phyloP scores from a whole-genome alignment of 108 stramenopile genomes.

The Pinguiococcus pyrenoidosus region DNA sequence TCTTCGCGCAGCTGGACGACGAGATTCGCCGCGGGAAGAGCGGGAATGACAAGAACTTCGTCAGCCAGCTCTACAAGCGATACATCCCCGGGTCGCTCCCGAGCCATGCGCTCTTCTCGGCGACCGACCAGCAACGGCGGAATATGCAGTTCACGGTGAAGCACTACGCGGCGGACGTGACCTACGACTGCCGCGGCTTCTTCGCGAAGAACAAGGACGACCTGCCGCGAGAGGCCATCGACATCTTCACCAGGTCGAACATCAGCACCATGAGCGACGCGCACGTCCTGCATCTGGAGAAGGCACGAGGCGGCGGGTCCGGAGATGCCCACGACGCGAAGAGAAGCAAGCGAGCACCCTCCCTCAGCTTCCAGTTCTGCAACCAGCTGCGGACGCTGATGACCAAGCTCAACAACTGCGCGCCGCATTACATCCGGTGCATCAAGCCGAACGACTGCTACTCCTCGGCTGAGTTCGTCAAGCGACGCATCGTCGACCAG shows the following conservation, averaged over 20 bases:
- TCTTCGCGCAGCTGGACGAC: conserved; percentile 75
- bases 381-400: conserved; percentile 60
- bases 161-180: conserved; percentile 12
- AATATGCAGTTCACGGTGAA: conserved; percentile 7
- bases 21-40: conserved; percentile 64
- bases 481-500: conserved; percentile 80
- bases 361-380: conserved; percentile 75
- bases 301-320: too few relatives aligned
- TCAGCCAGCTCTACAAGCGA: conserved; percentile 27
- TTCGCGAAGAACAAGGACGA: conserved; percentile 34
- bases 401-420: conserved; percentile 59
- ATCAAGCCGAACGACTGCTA: conserved; percentile 81
- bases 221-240: neutral
- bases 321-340: too few relatives aligned
- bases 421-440: conserved; percentile 78
- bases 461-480: too few relatives aligned
- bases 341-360: too few relatives aligned
- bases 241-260: too few relatives aligned
- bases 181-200: conserved; percentile 17
- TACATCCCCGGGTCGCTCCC: neutral
- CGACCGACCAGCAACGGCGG: conserved; percentile 12
- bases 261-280: too few relatives aligned
- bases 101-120: neutral
- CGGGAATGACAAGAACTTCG: conserved; percentile 54
- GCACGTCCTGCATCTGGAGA: conserved; percentile 6